Evolutionary conservation across 805 yeast genomes (phyloP).

Genomic region (Barnettozyma pratensis): DNA sequence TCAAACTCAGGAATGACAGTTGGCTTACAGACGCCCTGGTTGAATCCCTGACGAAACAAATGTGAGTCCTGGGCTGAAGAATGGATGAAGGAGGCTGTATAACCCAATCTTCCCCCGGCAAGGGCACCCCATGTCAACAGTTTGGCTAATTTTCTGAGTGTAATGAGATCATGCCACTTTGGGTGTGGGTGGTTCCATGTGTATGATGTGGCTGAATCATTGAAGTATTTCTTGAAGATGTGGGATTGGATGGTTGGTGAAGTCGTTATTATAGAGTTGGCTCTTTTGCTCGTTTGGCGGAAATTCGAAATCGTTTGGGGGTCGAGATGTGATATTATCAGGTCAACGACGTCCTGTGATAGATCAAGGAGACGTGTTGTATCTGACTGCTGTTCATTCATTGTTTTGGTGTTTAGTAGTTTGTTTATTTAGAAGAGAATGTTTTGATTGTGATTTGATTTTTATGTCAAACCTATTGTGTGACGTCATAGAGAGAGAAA

Average conservation of each 20-base stretch:
- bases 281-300: constrained; percentile 35
- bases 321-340: constrained; percentile 8
- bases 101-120: constrained; percentile 43
- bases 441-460: too few species aligned
- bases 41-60: constrained; percentile 18
- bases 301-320: constrained; percentile 24
- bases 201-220: constrained; percentile 37
- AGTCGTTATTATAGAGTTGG: constrained; percentile 31
- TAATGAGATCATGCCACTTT: constrained; percentile 45
- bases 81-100: constrained; percentile 20
- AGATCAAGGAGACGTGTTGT: not conserved
- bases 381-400: too few species aligned
- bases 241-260: constrained; percentile 40
- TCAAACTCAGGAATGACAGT: constrained; percentile 33
- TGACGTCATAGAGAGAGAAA: too few species aligned
- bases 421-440: too few species aligned
- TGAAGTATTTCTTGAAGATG: constrained; percentile 41
- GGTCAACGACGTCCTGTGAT: constrained; percentile 4
- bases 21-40: constrained; percentile 33
- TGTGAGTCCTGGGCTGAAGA: constrained; percentile 18
- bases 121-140: constrained; percentile 49
- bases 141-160: constrained; percentile 33
- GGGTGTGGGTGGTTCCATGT: constrained; percentile 27
- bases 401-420: too few species aligned
- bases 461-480: too few species aligned